Conservation (phyloP, 2,329 filamentous ascomycete genomes). For the Fusarium brevicatenulatum region DNA sequence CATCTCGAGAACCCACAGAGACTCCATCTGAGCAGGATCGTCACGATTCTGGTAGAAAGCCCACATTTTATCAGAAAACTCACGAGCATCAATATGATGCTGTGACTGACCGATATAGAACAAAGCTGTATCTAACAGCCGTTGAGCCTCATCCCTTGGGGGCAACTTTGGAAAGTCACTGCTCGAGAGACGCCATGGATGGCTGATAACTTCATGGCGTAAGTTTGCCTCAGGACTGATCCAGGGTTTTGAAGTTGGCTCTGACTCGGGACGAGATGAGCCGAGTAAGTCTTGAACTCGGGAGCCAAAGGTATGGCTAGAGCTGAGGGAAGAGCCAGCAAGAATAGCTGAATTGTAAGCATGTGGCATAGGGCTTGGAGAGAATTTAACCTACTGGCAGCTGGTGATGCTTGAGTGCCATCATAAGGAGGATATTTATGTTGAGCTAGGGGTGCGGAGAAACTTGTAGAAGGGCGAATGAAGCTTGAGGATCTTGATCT, state of each 20-base stretch:
- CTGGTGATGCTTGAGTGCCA: conserved; percentile 30
- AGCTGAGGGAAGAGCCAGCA: conserved; percentile 40
- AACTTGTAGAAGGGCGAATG: conserved; percentile 41
- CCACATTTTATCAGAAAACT: conserved; percentile 44
- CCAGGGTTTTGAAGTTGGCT: conserved; percentile 24
- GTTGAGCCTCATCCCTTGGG: conserved; percentile 36
- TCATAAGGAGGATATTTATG: conserved; percentile 16
- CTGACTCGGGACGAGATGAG: conserved; percentile 28
- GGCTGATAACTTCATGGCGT: conserved; percentile 23
- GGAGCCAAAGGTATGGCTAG: conserved; percentile 41
- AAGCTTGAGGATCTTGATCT: conserved; percentile 38
- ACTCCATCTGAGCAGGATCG: conserved; percentile 35
- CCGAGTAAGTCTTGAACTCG: conserved; percentile 40
- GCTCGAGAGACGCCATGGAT: conserved; percentile 38
- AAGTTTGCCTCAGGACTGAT: conserved; percentile 34
- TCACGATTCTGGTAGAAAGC: conserved; percentile 40
- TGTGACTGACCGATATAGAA: conserved; percentile 44
- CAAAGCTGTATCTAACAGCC: conserved; percentile 36
- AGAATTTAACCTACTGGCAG: conserved; percentile 28
- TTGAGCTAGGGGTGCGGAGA: conserved; percentile 31
- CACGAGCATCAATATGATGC: conserved; percentile 42
- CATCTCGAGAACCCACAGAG: conserved; percentile 43
- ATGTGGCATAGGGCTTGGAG: accelerated
- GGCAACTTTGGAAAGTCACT: conserved; percentile 40
- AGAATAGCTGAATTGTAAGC: conserved; percentile 32